Evolutionary conservation across 345 rosid genomes (phyloP).

Genomic region (Sisymbrium irio): DNA sequence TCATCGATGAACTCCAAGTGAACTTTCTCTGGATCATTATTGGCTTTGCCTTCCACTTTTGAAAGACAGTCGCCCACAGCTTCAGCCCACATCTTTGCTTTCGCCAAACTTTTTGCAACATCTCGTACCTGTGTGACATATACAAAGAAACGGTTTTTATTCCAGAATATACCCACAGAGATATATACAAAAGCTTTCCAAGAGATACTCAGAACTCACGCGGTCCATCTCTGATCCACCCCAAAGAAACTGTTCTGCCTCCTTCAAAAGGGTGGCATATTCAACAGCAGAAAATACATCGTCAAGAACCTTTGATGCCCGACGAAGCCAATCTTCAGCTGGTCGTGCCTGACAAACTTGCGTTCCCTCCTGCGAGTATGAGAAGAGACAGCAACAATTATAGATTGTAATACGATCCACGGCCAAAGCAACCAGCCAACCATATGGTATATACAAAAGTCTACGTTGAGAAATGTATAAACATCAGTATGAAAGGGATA

Average conservation of each 20-base stretch:
- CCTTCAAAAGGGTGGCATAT: slow-evolving; percentile 55
- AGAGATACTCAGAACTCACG: slow-evolving; percentile 49
- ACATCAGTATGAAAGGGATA: background rate
- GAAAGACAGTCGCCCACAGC: slow-evolving; percentile 56
- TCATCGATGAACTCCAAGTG: slow-evolving; percentile 43
- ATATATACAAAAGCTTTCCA: slow-evolving; percentile 16
- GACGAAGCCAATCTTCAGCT: slow-evolving; percentile 72
- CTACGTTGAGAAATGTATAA: background rate
- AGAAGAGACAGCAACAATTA: background rate
- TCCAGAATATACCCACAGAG: slow-evolving; percentile 16
- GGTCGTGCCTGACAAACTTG: slow-evolving; percentile 55
- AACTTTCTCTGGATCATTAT: slow-evolving; percentile 45
- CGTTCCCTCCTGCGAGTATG: slow-evolving; percentile 23
- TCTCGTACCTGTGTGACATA: slow-evolving; percentile 60
- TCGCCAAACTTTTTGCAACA: slow-evolving; percentile 49
- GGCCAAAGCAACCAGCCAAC: background rate
- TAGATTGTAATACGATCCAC: background rate
- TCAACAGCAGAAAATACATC: slow-evolving; percentile 51
- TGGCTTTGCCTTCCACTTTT: slow-evolving; percentile 48
- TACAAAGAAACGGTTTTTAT: background rate
- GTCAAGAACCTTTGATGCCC: slow-evolving; percentile 42
- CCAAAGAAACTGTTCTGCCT: slow-evolving; percentile 97
- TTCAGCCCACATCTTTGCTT: slow-evolving; percentile 72
- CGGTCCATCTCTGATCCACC: slow-evolving; percentile 88
- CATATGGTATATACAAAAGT: background rate